These are phyloP conservation scores for Coemansia sp. DNA, from an alignment of 192 early-diverging fungal genomes.

Conservation along the genomic window DNA sequence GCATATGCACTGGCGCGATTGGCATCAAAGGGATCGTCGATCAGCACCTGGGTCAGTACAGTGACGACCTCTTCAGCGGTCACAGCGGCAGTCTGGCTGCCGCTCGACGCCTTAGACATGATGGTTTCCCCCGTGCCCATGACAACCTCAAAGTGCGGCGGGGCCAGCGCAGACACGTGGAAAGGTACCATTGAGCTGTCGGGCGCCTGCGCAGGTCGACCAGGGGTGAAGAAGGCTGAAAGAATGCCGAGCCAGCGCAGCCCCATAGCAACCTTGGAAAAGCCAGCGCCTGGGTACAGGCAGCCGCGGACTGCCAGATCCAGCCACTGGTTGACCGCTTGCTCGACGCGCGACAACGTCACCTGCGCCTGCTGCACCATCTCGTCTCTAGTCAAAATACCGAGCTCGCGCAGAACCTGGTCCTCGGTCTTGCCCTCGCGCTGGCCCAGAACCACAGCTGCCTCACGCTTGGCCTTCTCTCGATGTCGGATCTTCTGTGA, in stretches of 20 bases:
- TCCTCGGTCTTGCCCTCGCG: constrained; percentile 29
- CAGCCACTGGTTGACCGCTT: constrained; percentile 32
- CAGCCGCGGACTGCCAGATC: constrained; percentile 50
- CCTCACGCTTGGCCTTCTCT: constrained; percentile 33
- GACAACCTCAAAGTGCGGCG: constrained; percentile 25
- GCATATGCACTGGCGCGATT: constrained; percentile 73
- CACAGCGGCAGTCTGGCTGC: constrained; percentile 2
- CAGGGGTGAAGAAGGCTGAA: constrained; percentile 29
- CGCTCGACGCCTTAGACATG: neutral
- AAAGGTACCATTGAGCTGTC: constrained; percentile 30
- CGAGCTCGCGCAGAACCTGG: constrained; percentile 40
- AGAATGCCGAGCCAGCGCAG: constrained; percentile 51
- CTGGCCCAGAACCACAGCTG: constrained; percentile 22
- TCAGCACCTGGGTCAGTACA: constrained; percentile 62
- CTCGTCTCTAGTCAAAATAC: constrained; percentile 34
- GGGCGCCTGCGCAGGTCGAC: constrained; percentile 19
- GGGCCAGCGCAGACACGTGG: constrained; percentile 18
- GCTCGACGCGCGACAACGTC: constrained; percentile 15
- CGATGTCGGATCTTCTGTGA: constrained; percentile 46
- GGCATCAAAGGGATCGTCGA: constrained; percentile 70
- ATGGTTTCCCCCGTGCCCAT: neutral
- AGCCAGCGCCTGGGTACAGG: constrained; percentile 52
- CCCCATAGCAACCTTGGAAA: constrained; percentile 49
- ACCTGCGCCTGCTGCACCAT: constrained; percentile 27
- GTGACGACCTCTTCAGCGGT: constrained; percentile 38